A percentile compares a stretch with the other conserved stretches of the same genome.
Conservation (phyloP, 371 early-diverging fungal genomes). For the Apophysomyces variabilis region DNA sequence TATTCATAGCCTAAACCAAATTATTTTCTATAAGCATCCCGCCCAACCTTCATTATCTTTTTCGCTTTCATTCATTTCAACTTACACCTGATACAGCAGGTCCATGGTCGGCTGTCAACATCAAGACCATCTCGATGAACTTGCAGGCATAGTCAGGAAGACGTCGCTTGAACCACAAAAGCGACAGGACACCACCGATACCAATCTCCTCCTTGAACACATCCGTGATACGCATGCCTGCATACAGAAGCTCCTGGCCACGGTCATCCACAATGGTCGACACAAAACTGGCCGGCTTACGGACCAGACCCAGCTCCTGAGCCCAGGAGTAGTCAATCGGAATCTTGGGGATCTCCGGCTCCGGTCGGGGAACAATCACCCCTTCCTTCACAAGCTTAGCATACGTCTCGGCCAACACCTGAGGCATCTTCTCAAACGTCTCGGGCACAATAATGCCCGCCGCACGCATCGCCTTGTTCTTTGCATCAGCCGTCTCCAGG, state of each 20-base stretch:
- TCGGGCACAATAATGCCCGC: slow-evolving; percentile 91
- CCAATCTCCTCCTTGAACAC: slow-evolving; percentile 97
- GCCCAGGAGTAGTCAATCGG: slow-evolving; percentile 98
- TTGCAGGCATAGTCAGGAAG: slow-evolving; percentile 90
- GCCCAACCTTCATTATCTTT: neutral
- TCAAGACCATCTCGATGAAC: slow-evolving; percentile 97
- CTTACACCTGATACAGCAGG: slow-evolving; percentile 62
- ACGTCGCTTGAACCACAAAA: slow-evolving; percentile 96
- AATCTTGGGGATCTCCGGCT: slow-evolving; percentile 94
- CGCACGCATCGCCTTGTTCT: slow-evolving; percentile 84
- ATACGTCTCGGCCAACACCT: slow-evolving; percentile 75
- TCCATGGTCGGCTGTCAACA: slow-evolving; percentile 97
- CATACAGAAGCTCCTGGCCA: slow-evolving; percentile 96
- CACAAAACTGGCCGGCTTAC: slow-evolving; percentile 96
- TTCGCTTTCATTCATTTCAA: neutral
- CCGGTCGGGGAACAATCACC: slow-evolving; percentile 67
- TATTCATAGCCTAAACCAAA: slow-evolving; percentile 83
- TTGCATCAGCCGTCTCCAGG: slow-evolving; percentile 93
- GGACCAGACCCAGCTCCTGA: slow-evolving; percentile 93
- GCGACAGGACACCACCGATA: slow-evolving; percentile 92
- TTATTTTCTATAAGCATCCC: neutral
- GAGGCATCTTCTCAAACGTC: slow-evolving; percentile 92
- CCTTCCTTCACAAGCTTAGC: slow-evolving; percentile 73
- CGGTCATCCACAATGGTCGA: slow-evolving; percentile 97
- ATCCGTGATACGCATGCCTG: slow-evolving; percentile 95